Conservation (phyloP, 345 rosid species). For the Zanthoxylum bungeanum region DNA sequence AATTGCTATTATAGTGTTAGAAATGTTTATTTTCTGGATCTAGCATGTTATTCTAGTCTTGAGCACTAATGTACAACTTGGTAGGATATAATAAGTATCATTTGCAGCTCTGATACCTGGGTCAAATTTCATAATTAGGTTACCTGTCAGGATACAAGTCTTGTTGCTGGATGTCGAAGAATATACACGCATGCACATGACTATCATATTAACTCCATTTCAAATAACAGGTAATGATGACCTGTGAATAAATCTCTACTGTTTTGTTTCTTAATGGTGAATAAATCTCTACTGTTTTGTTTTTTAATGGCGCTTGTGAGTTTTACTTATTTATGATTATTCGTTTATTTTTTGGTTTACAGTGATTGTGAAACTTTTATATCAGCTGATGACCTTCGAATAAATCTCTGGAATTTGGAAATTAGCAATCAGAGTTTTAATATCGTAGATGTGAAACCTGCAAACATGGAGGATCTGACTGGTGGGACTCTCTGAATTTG, state of each 20-base stretch:
- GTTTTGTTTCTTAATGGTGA: neutral
- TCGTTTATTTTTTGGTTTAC: constrained; percentile 5
- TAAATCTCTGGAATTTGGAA: constrained; percentile 67
- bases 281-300: constrained; percentile 10
- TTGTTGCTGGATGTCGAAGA: constrained; percentile 91
- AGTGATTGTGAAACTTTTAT: constrained; percentile 67
- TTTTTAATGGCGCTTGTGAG: neutral
- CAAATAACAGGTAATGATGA: constrained; percentile 80
- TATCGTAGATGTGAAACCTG: constrained; percentile 56
- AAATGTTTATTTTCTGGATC: neutral
- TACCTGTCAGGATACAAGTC: constrained; percentile 75
- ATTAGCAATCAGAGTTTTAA: constrained; percentile 65
- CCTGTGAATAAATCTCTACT: constrained; percentile 10
- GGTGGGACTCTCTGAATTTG: constrained; percentile 29
- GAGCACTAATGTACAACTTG: neutral
- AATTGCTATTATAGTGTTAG: neutral
- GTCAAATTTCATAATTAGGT: constrained; percentile 61
- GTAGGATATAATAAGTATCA: neutral
- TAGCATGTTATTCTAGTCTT: neutral
- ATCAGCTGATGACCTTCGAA: constrained; percentile 64
- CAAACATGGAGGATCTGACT: constrained; percentile 64
- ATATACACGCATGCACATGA: constrained; percentile 98
- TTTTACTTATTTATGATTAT: neutral
- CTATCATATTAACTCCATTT: constrained; percentile 96
- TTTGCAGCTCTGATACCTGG: constrained; percentile 1